Conservation (phyloP, 345 rosid genomes). For the Cardamine resedifolia region DNA sequence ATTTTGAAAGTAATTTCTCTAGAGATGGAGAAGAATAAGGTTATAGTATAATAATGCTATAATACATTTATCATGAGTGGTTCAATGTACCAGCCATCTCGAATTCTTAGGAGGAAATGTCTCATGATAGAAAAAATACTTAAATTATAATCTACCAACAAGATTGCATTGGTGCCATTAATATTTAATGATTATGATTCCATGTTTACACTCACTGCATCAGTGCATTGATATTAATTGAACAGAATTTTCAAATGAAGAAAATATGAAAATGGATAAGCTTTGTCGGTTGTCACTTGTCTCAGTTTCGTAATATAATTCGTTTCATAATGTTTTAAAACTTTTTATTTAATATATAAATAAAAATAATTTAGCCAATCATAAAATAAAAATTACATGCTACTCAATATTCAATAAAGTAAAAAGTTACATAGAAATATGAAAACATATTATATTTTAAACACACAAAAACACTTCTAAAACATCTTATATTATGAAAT, state of each 20-base stretch:
- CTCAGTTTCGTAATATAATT: too few relatives aligned
- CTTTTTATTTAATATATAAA: too few relatives aligned
- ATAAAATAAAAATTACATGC: too few relatives aligned
- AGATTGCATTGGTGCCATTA: slow-evolving; percentile 23
- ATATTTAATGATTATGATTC: slow-evolving; percentile 25
- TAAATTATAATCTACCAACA: slow-evolving; percentile 8
- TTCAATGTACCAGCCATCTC: slow-evolving; percentile 28
- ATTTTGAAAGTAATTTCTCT: neutral
- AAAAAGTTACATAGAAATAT: too few relatives aligned
- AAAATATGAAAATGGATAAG: slow-evolving; percentile 9
- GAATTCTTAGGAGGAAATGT: slow-evolving; percentile 23
- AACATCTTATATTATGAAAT: too few relatives aligned
- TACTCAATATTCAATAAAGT: too few relatives aligned
- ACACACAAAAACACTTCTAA: too few relatives aligned
- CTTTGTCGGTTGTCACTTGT: neutral
- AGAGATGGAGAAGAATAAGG: neutral
- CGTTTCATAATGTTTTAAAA: too few relatives aligned
- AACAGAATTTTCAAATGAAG: neutral
- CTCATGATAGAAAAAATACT: slow-evolving; percentile 3
- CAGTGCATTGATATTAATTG: neutral
- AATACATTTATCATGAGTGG: neutral
- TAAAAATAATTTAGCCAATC: too few relatives aligned
- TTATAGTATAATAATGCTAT: neutral
- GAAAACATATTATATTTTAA: too few relatives aligned
- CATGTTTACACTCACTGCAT: slow-evolving; percentile 6